Base-by-base conservation (phyloP, 2,329 filamentous ascomycete genomes). In the Trichoderma sp. region DNA sequence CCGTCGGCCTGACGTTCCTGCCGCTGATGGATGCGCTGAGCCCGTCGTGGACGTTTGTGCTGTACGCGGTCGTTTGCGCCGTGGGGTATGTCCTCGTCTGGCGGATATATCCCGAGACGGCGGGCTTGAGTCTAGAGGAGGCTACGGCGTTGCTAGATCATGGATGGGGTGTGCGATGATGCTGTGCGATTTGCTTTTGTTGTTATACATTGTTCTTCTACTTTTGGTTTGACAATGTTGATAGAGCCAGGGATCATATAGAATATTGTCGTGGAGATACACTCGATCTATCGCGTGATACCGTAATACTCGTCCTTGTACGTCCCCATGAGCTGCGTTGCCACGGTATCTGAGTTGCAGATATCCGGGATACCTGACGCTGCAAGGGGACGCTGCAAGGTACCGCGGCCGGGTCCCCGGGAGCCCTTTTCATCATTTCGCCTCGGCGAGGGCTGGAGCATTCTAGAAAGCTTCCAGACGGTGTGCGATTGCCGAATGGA, bases 1-100 rank as follows among this genome's bases (percentile, higher is more conserved):
- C 95, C 19, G 83, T 97, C 1, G 93, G 93, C 0, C 78, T 96
- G 67, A 95, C 92, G 0, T 98, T 98, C 72, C 74, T 98, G 71
- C 92, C 92, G 0, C 84, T 97, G 81, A 93, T 97, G 90, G 87
- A 93, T 67, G 77, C 81, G 10, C 73, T 96, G 68, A 89, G 86
- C 6, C 89, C 92, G 0, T 81, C 83, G 7, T 89, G 87, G 80
- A 96, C 93, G 0, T 97, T 98, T 79, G 83, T 86, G 0, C 75
- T 90, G n/a, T 98, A 97, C 77, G 90, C 90, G 0, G 71, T 75
- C 0, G 79, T 97, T 1, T 97, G 93, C 74, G 76, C 79, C 1
- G 72, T 78, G 1, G 91, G 91, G 0, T 95, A 91, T 83, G 72
- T 82, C 24, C 79, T 83, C 7, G 83, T 96, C 12, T 92, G 88